A percentile compares a stretch with the other conserved stretches of the same genome.
Evolutionary conservation across 768 basidiomycete species (phyloP).

Genomic region (Boletus reticulatus): DNA sequence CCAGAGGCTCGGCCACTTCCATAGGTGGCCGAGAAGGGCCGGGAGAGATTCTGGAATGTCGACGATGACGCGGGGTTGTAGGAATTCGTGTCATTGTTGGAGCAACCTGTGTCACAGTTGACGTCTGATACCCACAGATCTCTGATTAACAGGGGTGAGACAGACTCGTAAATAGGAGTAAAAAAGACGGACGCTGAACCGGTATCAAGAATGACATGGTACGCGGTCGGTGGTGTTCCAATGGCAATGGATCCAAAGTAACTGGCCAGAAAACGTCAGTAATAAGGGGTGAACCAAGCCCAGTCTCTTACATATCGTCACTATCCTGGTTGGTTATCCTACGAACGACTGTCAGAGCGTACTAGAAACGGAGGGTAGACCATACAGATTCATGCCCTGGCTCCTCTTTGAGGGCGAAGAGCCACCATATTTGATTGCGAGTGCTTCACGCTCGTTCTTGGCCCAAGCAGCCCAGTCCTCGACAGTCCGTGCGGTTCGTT

Average conservation of each 20-base stretch:
- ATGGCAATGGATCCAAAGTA: constrained; percentile 75
- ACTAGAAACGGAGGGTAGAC: neutral
- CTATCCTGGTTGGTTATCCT: constrained; percentile 64
- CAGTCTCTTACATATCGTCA: constrained; percentile 54
- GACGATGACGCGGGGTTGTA: constrained; percentile 58
- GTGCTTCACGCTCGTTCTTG: constrained; percentile 41
- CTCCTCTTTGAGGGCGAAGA: constrained; percentile 35
- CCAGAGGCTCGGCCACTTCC: constrained; percentile 81
- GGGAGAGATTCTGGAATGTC: constrained; percentile 53
- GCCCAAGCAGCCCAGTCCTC: constrained; percentile 57
- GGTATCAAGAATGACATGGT: constrained; percentile 87
- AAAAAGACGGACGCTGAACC: constrained; percentile 61
- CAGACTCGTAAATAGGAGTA: neutral
- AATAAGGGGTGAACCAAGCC: constrained; percentile 14
- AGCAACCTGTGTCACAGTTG: constrained; percentile 48
- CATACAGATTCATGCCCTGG: constrained; percentile 55
- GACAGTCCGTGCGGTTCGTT: constrained; percentile 8
- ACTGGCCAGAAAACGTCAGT: constrained; percentile 33
- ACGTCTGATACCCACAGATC: constrained; percentile 83
- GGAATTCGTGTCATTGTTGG: constrained; percentile 39
- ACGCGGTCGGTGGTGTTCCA: constrained; percentile 79
- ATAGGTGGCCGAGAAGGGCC: constrained; percentile 69
- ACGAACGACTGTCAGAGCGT: neutral
- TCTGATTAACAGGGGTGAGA: constrained; percentile 29
- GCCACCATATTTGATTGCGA: constrained; percentile 49